Conservation (phyloP, 78 protist genomes). For the Dictyostelium intermedium region DNA sequence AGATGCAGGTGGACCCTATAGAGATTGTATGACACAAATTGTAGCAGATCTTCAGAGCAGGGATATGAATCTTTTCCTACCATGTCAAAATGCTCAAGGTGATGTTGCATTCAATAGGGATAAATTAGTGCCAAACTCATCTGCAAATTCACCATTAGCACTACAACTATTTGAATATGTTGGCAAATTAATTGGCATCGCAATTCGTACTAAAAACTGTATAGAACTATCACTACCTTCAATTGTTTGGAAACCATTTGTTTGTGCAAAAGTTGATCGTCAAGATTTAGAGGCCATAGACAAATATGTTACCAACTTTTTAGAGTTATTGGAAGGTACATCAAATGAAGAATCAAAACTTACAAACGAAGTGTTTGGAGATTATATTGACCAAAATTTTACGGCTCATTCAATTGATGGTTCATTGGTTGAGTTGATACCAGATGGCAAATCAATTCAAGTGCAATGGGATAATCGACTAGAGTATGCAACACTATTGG, state of each 20-base stretch:
- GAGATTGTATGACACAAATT: slow-evolving; percentile 78
- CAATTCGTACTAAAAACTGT: slow-evolving; percentile 72
- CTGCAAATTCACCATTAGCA: slow-evolving; percentile 41
- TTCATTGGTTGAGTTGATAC: neutral
- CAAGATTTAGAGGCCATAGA: slow-evolving; percentile 75
- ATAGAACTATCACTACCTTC: slow-evolving; percentile 79
- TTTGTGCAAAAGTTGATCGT: slow-evolving; percentile 62
- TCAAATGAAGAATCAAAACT: slow-evolving; percentile 1
- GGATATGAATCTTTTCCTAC: slow-evolving; percentile 69
- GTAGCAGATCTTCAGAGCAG: slow-evolving; percentile 33
- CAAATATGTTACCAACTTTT: slow-evolving; percentile 21
- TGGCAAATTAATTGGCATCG: slow-evolving; percentile 80
- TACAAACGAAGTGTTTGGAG: slow-evolving; percentile 9
- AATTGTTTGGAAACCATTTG: slow-evolving; percentile 62
- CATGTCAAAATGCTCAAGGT: slow-evolving; percentile 82
- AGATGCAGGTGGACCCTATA: slow-evolving; percentile 86
- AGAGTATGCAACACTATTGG: slow-evolving; percentile 64
- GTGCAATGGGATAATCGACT: slow-evolving; percentile 66
- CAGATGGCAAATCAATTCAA: slow-evolving; percentile 38
- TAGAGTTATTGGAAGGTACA: slow-evolving; percentile 34
- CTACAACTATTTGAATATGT: slow-evolving; percentile 64
- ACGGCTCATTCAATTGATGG: slow-evolving; percentile 57
- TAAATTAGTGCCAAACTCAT: slow-evolving; percentile 81
- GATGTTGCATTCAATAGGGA: slow-evolving; percentile 84
- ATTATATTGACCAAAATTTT: slow-evolving; percentile 48